Percentiles rank a stretch among this genome's conserved stretches.
Evolutionary conservation across 768 basidiomycete species (phyloP).

Genomic region (Chalciporus chontae): DNA sequence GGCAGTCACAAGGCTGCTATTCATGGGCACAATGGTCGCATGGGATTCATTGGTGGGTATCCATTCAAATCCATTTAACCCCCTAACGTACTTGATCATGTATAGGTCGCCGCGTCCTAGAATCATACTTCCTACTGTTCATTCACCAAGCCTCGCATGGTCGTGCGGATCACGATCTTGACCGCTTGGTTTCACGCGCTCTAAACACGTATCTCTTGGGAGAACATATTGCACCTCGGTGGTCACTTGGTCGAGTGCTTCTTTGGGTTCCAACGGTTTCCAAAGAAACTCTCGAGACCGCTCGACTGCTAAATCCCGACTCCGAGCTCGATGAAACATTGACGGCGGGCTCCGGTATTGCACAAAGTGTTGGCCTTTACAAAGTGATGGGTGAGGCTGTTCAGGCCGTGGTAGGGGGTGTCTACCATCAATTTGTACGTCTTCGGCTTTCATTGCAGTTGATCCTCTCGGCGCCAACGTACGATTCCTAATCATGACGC

Average conservation of each 20-base stretch:
- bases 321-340: constrained; percentile 28
- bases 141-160: constrained; percentile 53
- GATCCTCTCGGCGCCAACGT: constrained; percentile 9
- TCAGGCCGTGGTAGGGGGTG: constrained; percentile 70
- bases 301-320: constrained; percentile 15
- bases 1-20: constrained; percentile 64
- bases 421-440: constrained; percentile 79
- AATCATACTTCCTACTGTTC: constrained; percentile 73
- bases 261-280: constrained; percentile 67
- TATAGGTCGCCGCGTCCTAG: constrained; percentile 71
- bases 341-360: constrained; percentile 32
- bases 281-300: constrained; percentile 30
- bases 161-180: constrained; percentile 49
- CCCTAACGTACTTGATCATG: not conserved
- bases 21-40: constrained; percentile 67
- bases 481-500: not conserved
- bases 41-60: constrained; percentile 64
- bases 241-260: constrained; percentile 70
- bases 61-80: not conserved
- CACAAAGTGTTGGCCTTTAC: constrained; percentile 60
- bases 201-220: constrained; percentile 72
- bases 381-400: constrained; percentile 78
- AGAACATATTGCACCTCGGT: constrained; percentile 68
- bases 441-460: constrained; percentile 22
- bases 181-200: constrained; percentile 51